phyloP scores from a whole-genome alignment of 2,329 filamentous ascomycete species.

The Diaporthe australafricana region DNA sequence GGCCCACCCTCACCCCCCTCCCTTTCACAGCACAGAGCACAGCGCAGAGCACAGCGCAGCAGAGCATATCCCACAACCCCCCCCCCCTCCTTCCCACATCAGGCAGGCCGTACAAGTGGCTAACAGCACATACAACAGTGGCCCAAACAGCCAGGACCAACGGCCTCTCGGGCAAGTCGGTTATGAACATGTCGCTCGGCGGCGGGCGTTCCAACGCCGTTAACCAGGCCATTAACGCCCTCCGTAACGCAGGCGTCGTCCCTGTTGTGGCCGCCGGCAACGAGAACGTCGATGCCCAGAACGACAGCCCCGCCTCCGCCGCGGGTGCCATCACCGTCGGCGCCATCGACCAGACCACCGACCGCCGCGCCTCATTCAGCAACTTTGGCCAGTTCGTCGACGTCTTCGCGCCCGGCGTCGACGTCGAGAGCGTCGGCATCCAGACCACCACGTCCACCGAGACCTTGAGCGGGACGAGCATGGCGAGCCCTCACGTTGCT shows the following conservation, averaged over 20 bases:
- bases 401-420: slow-evolving; percentile 67
- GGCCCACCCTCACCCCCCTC: slow-evolving; percentile 31
- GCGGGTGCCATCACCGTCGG: slow-evolving; percentile 69
- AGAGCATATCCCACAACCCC: too few relatives aligned
- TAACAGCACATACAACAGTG: slow-evolving; percentile 44
- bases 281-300: slow-evolving; percentile 62
- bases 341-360: slow-evolving; percentile 64
- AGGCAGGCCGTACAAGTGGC: neutral
- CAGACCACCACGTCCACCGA: slow-evolving; percentile 56
- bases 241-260: slow-evolving; percentile 63
- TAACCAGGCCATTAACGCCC: slow-evolving; percentile 65
- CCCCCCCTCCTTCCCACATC: too few relatives aligned
- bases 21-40: neutral
- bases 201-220: slow-evolving; percentile 60
- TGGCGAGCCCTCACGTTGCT: slow-evolving; percentile 76
- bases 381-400: slow-evolving; percentile 68
- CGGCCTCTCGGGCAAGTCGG: slow-evolving; percentile 61
- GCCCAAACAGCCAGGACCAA: slow-evolving; percentile 56
- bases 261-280: slow-evolving; percentile 72
- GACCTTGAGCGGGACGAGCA: slow-evolving; percentile 66
- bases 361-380: slow-evolving; percentile 64
- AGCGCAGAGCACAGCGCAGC: too few relatives aligned
- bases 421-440: slow-evolving; percentile 65
- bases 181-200: slow-evolving; percentile 74
- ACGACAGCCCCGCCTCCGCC: slow-evolving; percentile 66